phyloP scores from a whole-genome alignment of 257 asterid genomes.

The Solanum ossicruentum region DNA sequence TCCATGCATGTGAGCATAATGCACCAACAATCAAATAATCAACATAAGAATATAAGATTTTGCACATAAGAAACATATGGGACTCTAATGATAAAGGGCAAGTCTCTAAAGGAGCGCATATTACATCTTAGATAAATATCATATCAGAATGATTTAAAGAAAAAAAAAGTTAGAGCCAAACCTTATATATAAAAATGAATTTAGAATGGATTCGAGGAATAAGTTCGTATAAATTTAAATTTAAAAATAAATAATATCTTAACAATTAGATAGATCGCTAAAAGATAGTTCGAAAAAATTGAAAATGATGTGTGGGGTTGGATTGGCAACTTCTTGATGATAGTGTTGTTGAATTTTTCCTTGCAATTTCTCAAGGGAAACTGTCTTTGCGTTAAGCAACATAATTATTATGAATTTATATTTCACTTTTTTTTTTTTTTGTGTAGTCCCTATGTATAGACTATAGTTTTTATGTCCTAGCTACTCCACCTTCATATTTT shows the following conservation, averaged over 20 bases:
- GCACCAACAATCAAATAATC: background rate
- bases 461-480: background rate
- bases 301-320: background rate
- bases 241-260: rapidly evolving
- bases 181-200: background rate
- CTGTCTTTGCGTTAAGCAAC: background rate
- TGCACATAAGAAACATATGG: background rate
- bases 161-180: background rate
- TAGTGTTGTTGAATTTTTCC: background rate
- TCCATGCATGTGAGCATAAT: background rate
- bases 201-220: too few species aligned
- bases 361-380: background rate
- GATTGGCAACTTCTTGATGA: background rate
- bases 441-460: background rate
- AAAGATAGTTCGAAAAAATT: background rate
- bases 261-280: background rate
- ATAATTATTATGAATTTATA: background rate
- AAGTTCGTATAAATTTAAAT: too few species aligned
- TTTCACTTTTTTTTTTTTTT: background rate
- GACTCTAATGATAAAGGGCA: background rate
- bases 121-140: background rate
- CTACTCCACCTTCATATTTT: background rate
- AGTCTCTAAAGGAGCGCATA: background rate
- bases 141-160: background rate
- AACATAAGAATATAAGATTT: background rate